These are phyloP conservation scores for Pseudotsuga menziesii DNA, from an alignment of 75 land plant species.

Conservation along the genomic window DNA sequence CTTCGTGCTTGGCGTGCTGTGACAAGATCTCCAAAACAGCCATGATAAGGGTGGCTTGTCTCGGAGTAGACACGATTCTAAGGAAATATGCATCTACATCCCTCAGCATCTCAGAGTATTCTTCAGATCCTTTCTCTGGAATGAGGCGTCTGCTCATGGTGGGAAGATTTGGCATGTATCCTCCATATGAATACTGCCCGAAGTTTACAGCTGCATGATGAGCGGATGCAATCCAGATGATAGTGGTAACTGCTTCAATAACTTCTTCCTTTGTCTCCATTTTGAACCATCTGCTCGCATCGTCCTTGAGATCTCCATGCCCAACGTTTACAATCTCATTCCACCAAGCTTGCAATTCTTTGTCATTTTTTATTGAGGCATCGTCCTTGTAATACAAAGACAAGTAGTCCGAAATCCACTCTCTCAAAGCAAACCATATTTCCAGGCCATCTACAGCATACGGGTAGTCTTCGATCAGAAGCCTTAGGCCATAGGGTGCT, in stretches of 20 bases:
- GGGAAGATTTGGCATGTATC: slow-evolving; percentile 33
- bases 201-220: slow-evolving; percentile 84
- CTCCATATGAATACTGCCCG: slow-evolving; percentile 64
- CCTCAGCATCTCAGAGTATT: slow-evolving; percentile 19
- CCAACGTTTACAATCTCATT: slow-evolving; percentile 44
- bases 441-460: slow-evolving; percentile 39
- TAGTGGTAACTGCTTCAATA: slow-evolving; percentile 33
- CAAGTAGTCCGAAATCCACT: slow-evolving; percentile 57
- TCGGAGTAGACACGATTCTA: slow-evolving; percentile 33
- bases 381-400: slow-evolving; percentile 34
- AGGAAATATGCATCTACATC: slow-evolving; percentile 37
- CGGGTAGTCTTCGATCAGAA: slow-evolving; percentile 36
- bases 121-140: slow-evolving; percentile 18
- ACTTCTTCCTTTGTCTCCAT: not conserved
- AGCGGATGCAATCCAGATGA: slow-evolving; percentile 63
- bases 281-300: slow-evolving; percentile 10
- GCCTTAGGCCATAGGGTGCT: not conserved
- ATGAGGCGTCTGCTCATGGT: slow-evolving; percentile 8
- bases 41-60: slow-evolving; percentile 49
- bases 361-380: slow-evolving; percentile 30
- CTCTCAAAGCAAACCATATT: slow-evolving; percentile 23
- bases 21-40: slow-evolving; percentile 54
- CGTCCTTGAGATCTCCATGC: slow-evolving; percentile 61
- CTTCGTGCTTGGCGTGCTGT: slow-evolving; percentile 63
- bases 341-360: slow-evolving; percentile 78